A percentile compares a stretch with the other conserved stretches of the same genome.
Evolutionary conservation across 1,139 yeast species (phyloP).

Genomic region (Pichia sp.): DNA sequence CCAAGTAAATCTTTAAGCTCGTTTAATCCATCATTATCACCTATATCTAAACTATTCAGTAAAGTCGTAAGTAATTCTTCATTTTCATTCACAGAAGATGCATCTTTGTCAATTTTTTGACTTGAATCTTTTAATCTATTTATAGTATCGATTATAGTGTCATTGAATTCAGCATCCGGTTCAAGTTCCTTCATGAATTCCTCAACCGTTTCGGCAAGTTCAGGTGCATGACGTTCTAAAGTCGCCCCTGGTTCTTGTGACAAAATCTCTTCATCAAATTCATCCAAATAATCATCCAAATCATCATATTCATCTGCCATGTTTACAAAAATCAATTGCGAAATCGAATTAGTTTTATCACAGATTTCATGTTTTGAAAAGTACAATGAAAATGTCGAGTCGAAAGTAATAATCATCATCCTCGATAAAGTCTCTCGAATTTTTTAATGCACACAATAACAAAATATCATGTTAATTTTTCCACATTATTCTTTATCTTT

Average conservation of each 20-base stretch:
- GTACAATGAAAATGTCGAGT: no score
- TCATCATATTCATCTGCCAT: conserved; percentile 57
- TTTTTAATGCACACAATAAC: no score
- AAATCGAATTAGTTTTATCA: neutral
- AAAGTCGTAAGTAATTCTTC: conserved; percentile 57
- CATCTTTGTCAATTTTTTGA: conserved; percentile 53
- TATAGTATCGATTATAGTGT: conserved; percentile 75
- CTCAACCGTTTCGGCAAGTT: conserved; percentile 51
- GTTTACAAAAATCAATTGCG: neutral
- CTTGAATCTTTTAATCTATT: conserved; percentile 69
- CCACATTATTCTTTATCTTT: neutral
- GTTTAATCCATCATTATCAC: conserved; percentile 10
- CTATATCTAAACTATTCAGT: conserved; percentile 32
- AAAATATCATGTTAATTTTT: no score
- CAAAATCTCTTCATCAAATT: conserved; percentile 69
- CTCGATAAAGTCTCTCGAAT: no score
- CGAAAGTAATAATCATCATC: no score
- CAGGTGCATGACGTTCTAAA: conserved; percentile 32
- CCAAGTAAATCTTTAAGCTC: conserved; percentile 6
- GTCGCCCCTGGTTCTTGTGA: conserved; percentile 50
- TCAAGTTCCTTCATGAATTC: conserved; percentile 40
- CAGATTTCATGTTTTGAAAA: no score
- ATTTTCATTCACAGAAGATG: conserved; percentile 36
- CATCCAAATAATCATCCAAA: conserved; percentile 66
- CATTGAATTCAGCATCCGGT: conserved; percentile 44